Evolutionary conservation across 2,329 filamentous ascomycete species (phyloP).

Genomic region (Epichloe baconii): DNA sequence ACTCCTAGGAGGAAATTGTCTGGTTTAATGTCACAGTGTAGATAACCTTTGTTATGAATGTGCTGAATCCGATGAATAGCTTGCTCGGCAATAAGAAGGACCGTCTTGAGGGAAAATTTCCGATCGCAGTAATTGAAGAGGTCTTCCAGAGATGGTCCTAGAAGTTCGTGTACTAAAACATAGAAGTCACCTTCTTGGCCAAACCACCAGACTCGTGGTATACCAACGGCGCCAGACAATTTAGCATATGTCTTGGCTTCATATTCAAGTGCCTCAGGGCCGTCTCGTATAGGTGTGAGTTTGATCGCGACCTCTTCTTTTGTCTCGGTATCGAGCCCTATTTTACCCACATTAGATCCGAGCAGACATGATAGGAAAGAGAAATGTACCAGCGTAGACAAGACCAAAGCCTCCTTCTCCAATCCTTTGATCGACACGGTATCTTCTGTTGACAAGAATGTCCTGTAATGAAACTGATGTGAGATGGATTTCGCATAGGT

Average conservation of each 20-base stretch:
- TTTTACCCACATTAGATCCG: neutral
- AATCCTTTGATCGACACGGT: neutral
- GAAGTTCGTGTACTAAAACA: constrained; percentile 95
- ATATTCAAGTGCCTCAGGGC: constrained; percentile 97
- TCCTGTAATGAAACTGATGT: neutral
- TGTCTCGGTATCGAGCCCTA: constrained; percentile 98
- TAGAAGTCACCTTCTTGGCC: constrained; percentile 99
- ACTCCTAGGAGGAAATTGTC: constrained; percentile 99
- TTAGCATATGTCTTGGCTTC: constrained; percentile 85
- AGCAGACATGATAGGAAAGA: too few species aligned
- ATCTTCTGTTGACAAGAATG: neutral
- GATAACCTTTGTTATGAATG: constrained; percentile 98
- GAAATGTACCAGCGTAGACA: constrained; percentile 1
- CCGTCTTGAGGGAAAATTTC: constrained; percentile 97
- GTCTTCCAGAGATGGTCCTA: constrained; percentile 91
- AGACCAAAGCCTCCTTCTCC: constrained; percentile 3
- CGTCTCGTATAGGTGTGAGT: constrained; percentile 97
- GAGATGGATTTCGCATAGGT: neutral
- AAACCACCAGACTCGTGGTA: constrained; percentile 98
- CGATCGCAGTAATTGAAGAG: constrained; percentile 99
- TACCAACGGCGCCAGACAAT: constrained; percentile 90
- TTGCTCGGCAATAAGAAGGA: constrained; percentile 89
- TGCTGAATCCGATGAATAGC: constrained; percentile 98
- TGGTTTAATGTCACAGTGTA: constrained; percentile 98
- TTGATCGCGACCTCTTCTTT: constrained; percentile 99